Percentiles rank a stretch among this genome's conserved stretches.
These are phyloP conservation scores for Phascolomyces articulosus DNA, from an alignment of 371 early-diverging fungal species.

Conservation along the genomic window DNA sequence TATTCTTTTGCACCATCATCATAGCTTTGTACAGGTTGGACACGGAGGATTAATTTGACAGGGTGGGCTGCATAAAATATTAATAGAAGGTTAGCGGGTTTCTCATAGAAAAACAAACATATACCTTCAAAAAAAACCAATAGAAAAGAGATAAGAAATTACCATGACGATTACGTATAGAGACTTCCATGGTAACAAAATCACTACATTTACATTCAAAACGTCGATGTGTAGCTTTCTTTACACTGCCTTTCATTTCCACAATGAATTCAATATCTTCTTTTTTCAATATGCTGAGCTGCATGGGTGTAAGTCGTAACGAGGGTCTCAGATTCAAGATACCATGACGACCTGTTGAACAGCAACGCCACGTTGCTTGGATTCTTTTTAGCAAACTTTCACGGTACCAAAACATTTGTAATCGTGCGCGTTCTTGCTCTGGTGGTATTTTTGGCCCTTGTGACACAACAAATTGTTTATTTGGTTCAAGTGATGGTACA, in stretches of 20 bases:
- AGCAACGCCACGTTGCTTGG: conserved; percentile 54
- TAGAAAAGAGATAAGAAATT: not conserved
- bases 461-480: conserved; percentile 79
- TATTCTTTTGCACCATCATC: conserved; percentile 68
- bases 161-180: conserved; percentile 55
- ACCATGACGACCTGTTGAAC: conserved; percentile 50
- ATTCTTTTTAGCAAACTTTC: conserved; percentile 66
- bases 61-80: conserved; percentile 33
- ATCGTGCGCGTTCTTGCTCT: conserved; percentile 59
- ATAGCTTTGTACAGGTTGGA: conserved; percentile 71
- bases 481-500: conserved; percentile 72
- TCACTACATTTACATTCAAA: conserved; percentile 57
- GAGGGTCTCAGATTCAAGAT: conserved; percentile 54
- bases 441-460: conserved; percentile 44
- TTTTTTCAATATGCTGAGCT: conserved; percentile 58
- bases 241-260: conserved; percentile 29
- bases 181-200: conserved; percentile 52
- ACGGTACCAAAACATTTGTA: conserved; percentile 79
- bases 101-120: too few species aligned
- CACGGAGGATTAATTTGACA: conserved; percentile 61
- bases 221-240: conserved; percentile 30
- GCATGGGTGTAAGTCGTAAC: conserved; percentile 51
- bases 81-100: too few species aligned
- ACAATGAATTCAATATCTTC: conserved; percentile 62
- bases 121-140: too few species aligned